Evolutionary conservation across 441 rosid genomes (phyloP).

Genomic region (Populus hybrid): DNA sequence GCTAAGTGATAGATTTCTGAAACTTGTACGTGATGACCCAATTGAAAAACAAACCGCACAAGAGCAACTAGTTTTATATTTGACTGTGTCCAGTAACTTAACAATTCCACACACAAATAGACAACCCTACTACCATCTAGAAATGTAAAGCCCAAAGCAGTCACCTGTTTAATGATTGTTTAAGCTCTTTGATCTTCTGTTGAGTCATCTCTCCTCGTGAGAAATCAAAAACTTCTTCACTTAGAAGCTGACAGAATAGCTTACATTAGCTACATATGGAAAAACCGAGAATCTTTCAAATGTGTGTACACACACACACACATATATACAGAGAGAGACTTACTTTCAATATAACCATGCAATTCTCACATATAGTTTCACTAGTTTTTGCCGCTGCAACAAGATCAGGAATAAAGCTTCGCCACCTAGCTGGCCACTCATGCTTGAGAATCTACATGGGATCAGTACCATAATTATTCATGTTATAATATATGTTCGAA

Average conservation of each 20-base stretch:
- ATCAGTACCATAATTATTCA: neutral
- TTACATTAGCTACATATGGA: slow-evolving; percentile 17
- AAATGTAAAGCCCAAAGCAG: neutral
- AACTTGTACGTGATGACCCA: neutral
- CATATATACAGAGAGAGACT: slow-evolving; percentile 15
- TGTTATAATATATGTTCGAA: neutral
- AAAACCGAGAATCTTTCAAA: neutral
- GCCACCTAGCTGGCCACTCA: slow-evolving; percentile 99
- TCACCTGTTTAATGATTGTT: slow-evolving; percentile 94
- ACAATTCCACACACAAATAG: neutral
- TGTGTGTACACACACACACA: neutral
- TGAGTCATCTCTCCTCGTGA: slow-evolving; percentile 99
- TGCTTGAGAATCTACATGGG: slow-evolving; percentile 80
- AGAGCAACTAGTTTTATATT: neutral
- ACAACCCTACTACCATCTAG: neutral
- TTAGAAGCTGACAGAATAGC: slow-evolving; percentile 64
- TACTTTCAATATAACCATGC: slow-evolving; percentile 98
- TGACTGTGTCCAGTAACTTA: neutral
- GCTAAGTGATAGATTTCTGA: neutral
- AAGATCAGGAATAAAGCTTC: slow-evolving; percentile 97
- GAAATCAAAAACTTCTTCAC: too few relatives aligned
- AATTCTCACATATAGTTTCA: slow-evolving; percentile 98
- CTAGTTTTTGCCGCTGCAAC: slow-evolving; percentile 99
- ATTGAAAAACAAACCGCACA: neutral
- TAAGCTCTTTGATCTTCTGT: slow-evolving; percentile 96